Percentiles rank a stretch among this genome's conserved stretches.
Conservation (phyloP, 345 rosid genomes). For the Reutealis trisperma region DNA sequence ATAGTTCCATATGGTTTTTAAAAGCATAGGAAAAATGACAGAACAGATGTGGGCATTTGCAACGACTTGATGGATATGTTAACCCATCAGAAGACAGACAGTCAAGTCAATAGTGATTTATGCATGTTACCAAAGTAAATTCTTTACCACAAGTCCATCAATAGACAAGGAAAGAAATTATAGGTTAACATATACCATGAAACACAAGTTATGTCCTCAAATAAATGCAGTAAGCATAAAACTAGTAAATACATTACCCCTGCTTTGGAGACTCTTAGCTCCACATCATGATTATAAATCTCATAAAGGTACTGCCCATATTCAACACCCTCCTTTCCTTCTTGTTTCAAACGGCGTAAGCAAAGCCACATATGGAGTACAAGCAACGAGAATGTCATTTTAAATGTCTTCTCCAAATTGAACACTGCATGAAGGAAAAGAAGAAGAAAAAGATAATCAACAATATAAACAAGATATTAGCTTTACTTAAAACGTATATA, state of each 20-base stretch:
- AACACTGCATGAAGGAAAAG: conserved; percentile 55
- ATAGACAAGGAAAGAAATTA: not conserved
- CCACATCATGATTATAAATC: conserved; percentile 91
- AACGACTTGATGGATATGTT: not conserved
- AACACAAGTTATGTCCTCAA: not conserved
- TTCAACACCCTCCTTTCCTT: conserved; percentile 90
- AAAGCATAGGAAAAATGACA: not conserved
- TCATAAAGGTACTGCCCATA: conserved; percentile 90
- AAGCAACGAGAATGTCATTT: conserved; percentile 76
- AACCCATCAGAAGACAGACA: not conserved
- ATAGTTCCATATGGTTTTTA: not conserved
- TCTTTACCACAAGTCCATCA: not conserved
- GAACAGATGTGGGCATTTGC: not conserved
- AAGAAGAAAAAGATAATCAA: not conserved
- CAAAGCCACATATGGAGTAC: conserved; percentile 94
- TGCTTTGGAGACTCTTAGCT: conserved; percentile 90
- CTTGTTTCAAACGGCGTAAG: conserved; percentile 79
- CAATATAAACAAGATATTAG: not conserved
- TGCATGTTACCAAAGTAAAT: not conserved
- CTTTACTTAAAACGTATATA: not conserved
- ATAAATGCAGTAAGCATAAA: not conserved
- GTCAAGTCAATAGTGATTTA: not conserved
- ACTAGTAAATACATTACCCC: conserved; percentile 51
- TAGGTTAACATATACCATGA: not conserved
- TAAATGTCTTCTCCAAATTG: conserved; percentile 93